Percentiles rank a stretch among this genome's conserved stretches.
Evolutionary conservation across 164 flowering plant genomes (phyloP).

Genomic region (Tetrastigma voinierianum): DNA sequence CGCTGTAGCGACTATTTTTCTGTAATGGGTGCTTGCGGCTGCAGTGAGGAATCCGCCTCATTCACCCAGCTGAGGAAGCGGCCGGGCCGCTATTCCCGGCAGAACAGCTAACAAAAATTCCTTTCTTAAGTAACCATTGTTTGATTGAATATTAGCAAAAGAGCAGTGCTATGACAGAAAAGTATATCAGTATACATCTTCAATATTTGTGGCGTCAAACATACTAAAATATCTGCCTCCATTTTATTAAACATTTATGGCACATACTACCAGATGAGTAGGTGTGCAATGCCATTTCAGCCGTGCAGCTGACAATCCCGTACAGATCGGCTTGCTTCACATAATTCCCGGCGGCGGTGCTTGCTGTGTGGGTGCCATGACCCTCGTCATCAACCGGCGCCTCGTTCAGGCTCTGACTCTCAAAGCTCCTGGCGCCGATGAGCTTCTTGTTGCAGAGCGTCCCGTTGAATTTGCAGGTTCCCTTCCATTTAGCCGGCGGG

Average conservation of each 20-base stretch:
- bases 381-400: conserved; percentile 16
- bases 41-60: conserved; percentile 37
- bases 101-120: conserved; percentile 25
- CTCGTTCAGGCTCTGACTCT: not conserved
- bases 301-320: conserved; percentile 24
- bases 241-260: too few relatives aligned
- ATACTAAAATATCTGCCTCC: conserved; percentile 30
- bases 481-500: conserved; percentile 29
- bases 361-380: conserved; percentile 32
- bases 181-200: conserved; percentile 32
- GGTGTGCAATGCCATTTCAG: conserved; percentile 31
- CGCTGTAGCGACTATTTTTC: conserved; percentile 21
- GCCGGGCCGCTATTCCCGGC: conserved; percentile 30
- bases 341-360: conserved; percentile 28
- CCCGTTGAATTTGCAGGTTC: conserved; percentile 18
- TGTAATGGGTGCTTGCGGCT: conserved; percentile 34
- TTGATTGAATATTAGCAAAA: too few relatives aligned
- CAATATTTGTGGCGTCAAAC: conserved; percentile 30
- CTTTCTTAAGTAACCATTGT: too few relatives aligned
- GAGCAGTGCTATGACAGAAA: too few relatives aligned
- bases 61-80: conserved; percentile 8
- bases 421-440: conserved; percentile 15
- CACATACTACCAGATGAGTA: conserved; percentile 31
- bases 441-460: conserved; percentile 21
- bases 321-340: conserved; percentile 18